Evolutionary conservation across 2,329 filamentous ascomycete genomes (phyloP).

Genomic region (Colletotrichum orchidophilum): DNA sequence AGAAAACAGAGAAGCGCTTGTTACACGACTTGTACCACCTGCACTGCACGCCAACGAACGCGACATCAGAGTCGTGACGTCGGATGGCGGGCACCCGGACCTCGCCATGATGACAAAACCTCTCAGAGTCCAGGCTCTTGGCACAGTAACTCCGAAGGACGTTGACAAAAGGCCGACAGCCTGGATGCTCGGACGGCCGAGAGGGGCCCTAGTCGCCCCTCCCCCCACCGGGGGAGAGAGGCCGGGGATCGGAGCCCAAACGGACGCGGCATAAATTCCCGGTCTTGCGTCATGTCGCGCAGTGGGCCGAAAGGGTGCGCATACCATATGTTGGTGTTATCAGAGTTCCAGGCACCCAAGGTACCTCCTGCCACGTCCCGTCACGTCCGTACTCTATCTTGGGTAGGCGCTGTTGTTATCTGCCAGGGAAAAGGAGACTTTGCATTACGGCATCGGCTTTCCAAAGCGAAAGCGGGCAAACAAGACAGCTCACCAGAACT

Average conservation of each 20-base stretch:
- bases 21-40: background rate
- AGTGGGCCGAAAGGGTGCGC: conserved; percentile 27
- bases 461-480: background rate
- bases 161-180: conserved; percentile 5
- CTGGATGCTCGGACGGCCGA: conserved; percentile 30
- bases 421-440: background rate
- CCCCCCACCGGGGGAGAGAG: conserved; percentile 2
- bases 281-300: conserved; percentile 28
- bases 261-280: conserved; percentile 29
- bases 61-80: background rate
- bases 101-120: conserved; percentile 21
- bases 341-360: background rate
- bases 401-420: background rate
- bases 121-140: background rate
- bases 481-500: background rate
- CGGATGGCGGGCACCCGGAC: background rate
- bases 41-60: conserved; percentile 8
- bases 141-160: conserved; percentile 17
- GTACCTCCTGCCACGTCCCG: background rate
- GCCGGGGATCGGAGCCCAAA: conserved; percentile 26
- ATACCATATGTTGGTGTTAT: background rate
- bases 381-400: background rate
- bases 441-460: background rate
- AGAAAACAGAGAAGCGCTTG: background rate
- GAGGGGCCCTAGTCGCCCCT: background rate